Percentiles rank a stretch among this genome's conserved stretches.
phyloP scores from a whole-genome alignment of 495 filamentous ascomycete genomes.

The Friedmanniomyces simplex region DNA sequence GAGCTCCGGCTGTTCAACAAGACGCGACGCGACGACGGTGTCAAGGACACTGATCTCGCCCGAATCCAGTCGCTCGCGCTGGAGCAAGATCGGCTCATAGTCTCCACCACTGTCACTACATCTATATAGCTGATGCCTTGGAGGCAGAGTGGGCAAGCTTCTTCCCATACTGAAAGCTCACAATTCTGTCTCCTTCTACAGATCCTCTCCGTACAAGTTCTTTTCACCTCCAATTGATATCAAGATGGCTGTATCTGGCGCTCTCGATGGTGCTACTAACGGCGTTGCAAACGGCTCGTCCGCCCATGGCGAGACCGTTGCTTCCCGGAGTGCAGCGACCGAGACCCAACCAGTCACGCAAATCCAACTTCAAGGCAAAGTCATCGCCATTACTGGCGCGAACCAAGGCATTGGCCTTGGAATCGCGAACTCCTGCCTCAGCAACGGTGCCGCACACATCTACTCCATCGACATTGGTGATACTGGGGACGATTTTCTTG shows the following conservation, averaged over 20 bases:
- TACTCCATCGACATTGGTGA: conserved; percentile 16
- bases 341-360: not conserved
- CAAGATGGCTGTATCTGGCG: not conserved
- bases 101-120: not conserved
- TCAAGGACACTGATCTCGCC: not conserved
- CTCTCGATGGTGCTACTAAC: not conserved
- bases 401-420: conserved; percentile 12
- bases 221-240: not conserved
- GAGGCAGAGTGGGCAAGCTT: not conserved
- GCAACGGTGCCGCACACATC: conserved; percentile 13
- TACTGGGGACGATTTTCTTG: conserved; percentile 9
- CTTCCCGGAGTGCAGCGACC: not conserved
- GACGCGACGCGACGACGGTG: not conserved
- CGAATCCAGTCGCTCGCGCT: not conserved
- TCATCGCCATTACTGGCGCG: conserved; percentile 7
- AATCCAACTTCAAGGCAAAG: conserved; percentile 4
- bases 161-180: not conserved
- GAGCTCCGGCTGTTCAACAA: not conserved
- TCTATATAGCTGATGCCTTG: not conserved
- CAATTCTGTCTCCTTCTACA: not conserved
- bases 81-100: not conserved
- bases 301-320: not conserved
- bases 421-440: conserved; percentile 14
- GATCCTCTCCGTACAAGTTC: too few species aligned
- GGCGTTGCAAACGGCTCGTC: not conserved